These are phyloP conservation scores for Agrocybe chaxingu DNA, from an alignment of 768 basidiomycete genomes.

Conservation along the genomic window DNA sequence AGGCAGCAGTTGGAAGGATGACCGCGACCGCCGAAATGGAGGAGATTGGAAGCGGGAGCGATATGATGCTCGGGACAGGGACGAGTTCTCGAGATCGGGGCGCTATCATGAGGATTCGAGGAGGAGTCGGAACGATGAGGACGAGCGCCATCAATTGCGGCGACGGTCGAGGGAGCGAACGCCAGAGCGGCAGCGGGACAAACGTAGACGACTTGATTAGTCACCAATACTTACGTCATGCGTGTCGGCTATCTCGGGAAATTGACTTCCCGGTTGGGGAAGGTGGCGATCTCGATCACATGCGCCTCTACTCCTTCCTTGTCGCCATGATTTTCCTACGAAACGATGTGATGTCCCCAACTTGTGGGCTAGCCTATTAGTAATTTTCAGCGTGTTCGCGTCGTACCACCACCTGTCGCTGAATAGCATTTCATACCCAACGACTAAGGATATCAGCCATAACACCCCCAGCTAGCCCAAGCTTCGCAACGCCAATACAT, in stretches of 20 bases:
- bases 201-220: constrained; percentile 57
- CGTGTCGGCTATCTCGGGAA: background rate
- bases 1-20: constrained; percentile 22
- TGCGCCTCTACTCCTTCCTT: no score
- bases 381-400: no score
- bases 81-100: constrained; percentile 11
- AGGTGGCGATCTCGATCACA: no score
- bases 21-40: constrained; percentile 12
- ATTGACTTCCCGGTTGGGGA: background rate
- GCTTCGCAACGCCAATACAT: constrained; percentile 12
- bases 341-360: no score
- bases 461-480: background rate
- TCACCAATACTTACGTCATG: constrained; percentile 3
- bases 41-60: constrained; percentile 1
- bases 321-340: no score
- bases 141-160: constrained; percentile 6
- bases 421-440: background rate
- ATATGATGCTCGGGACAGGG: background rate
- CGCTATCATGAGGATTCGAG: background rate
- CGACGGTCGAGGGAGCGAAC: constrained; percentile 31
- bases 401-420: no score
- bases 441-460: background rate
- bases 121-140: constrained; percentile 8
- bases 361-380: no score
- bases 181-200: constrained; percentile 36